Conservation (phyloP, 1,284 basidiomycete species). For the Porphyrellus sp. region DNA sequence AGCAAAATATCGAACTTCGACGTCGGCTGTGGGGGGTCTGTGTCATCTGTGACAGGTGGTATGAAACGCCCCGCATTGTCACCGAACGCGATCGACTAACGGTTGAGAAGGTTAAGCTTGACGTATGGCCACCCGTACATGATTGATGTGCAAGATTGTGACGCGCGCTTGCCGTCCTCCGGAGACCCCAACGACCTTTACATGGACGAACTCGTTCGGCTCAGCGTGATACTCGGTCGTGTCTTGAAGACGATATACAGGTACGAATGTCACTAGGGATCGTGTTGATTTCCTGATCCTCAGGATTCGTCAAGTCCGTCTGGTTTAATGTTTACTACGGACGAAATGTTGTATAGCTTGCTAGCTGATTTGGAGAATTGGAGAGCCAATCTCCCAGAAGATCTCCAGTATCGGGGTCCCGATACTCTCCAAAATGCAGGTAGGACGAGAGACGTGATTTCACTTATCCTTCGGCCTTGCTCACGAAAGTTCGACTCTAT, state of each 20-base stretch:
- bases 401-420: conserved; percentile 70
- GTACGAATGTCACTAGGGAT: conserved; percentile 37
- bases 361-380: conserved; percentile 76
- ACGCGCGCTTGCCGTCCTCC: conserved; percentile 81
- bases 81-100: conserved; percentile 10
- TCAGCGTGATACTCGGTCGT: conserved; percentile 84
- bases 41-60: conserved; percentile 91
- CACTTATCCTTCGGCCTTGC: neutral
- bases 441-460: conserved; percentile 32
- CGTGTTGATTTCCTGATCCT: conserved; percentile 2
- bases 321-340: conserved; percentile 78
- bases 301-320: conserved; percentile 58
- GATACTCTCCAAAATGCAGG: conserved; percentile 64
- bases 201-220: conserved; percentile 81
- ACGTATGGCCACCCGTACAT: conserved; percentile 86
- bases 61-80: conserved; percentile 23
- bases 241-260: conserved; percentile 90
- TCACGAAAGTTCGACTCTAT: conserved; percentile 4
- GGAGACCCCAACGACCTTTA: conserved; percentile 71
- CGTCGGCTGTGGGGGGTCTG: conserved; percentile 89
- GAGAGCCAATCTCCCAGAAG: conserved; percentile 71
- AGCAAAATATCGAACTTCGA: conserved; percentile 75
- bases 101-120: conserved; percentile 58
- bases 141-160: conserved; percentile 93
- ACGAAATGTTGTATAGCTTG: conserved; percentile 69